Conservation (phyloP, 169 alveolate genomes). For the Blepharisma undulans region DNA sequence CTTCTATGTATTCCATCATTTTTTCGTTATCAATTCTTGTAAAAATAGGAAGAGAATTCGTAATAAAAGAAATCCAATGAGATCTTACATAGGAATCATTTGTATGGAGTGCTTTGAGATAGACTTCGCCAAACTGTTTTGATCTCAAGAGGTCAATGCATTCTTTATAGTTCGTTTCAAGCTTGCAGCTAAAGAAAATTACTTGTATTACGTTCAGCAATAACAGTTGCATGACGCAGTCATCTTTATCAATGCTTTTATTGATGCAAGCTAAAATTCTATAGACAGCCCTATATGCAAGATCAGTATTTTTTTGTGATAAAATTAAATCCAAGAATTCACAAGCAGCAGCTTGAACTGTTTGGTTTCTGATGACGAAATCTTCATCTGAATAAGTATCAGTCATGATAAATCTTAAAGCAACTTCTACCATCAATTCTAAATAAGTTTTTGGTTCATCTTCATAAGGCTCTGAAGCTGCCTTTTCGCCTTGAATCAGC, state of each 20-base stretch:
- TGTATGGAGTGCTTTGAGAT: neutral
- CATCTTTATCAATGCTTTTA: neutral
- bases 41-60: neutral
- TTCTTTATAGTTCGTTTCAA: neutral
- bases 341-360: conserved; percentile 30
- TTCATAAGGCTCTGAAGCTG: neutral
- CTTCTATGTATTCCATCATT: too few relatives aligned
- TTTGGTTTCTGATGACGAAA: neutral
- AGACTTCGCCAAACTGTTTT: neutral
- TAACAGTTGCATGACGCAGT: conserved; percentile 25
- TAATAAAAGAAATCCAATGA: conserved; percentile 24
- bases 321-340: conserved; percentile 8
- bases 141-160: neutral
- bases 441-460: neutral
- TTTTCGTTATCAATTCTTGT: neutral
- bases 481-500: neutral
- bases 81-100: neutral
- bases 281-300: neutral
- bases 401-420: neutral
- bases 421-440: neutral
- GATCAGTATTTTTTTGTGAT: neutral
- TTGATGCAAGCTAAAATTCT: neutral
- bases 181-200: conserved; percentile 21
- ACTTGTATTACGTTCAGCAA: neutral
- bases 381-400: neutral